Evolutionary conservation across 257 asterid genomes (phyloP).

Genomic region (Misopates orontium): DNA sequence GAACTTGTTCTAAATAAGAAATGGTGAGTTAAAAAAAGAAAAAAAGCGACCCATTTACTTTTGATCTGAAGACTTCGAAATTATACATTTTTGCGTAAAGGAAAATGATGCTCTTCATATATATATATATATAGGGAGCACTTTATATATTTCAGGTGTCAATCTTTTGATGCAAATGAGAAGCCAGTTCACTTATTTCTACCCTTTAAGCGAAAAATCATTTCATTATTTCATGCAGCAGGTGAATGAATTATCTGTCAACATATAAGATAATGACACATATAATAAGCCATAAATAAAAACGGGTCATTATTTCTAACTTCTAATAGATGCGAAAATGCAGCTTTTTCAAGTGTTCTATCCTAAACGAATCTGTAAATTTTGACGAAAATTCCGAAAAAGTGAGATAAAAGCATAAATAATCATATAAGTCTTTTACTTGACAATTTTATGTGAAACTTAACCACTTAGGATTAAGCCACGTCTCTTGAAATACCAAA

Average conservation of each 20-base stretch:
- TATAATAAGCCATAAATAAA: too few species aligned
- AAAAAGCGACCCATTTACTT: background rate
- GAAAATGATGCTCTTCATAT: background rate
- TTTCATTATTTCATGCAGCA: too few species aligned
- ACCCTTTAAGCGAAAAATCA: background rate
- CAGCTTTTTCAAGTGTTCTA: background rate
- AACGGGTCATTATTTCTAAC: too few species aligned
- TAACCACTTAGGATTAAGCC: too few species aligned
- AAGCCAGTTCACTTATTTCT: background rate
- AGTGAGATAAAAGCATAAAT: too few species aligned
- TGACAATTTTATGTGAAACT: too few species aligned
- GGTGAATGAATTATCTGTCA: too few species aligned
- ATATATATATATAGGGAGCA: background rate
- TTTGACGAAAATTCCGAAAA: background rate
- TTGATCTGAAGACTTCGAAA: background rate
- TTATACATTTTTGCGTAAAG: background rate
- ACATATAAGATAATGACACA: too few species aligned
- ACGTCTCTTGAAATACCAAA: too few species aligned
- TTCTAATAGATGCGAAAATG: too few species aligned
- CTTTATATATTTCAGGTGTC: background rate
- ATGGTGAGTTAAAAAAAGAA: background rate
- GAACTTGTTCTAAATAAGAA: background rate
- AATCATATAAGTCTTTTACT: too few species aligned
- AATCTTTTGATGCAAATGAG: background rate
- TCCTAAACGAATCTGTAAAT: background rate